A percentile compares a stretch with the other conserved stretches of the same genome.
Evolutionary conservation across 768 basidiomycete genomes (phyloP).

Genomic region (Amanita thiersii): DNA sequence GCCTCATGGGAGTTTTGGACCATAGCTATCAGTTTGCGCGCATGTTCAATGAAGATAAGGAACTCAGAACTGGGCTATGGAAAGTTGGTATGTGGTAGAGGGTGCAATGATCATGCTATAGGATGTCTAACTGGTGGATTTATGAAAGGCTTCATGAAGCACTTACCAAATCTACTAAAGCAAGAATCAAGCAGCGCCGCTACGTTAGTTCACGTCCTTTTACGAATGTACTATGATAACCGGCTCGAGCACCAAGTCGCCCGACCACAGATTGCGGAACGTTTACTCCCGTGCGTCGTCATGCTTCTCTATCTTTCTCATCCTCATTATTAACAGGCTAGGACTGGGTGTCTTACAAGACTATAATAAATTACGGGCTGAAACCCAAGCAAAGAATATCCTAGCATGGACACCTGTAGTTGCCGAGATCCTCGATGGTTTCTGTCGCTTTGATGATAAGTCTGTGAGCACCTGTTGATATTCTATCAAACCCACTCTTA

Average conservation of each 20-base stretch:
- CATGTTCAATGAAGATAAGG: constrained; percentile 97
- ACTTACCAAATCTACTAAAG: constrained; percentile 93
- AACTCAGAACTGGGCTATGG: constrained; percentile 93
- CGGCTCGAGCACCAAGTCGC: constrained; percentile 83
- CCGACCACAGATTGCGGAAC: constrained; percentile 70
- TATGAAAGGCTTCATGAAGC: constrained; percentile 99
- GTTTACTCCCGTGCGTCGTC: constrained; percentile 57
- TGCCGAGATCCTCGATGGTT: constrained; percentile 88
- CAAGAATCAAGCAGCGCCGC: constrained; percentile 97
- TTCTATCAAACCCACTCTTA: constrained; percentile 7
- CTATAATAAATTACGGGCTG: constrained; percentile 81
- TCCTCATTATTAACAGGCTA: constrained; percentile 41
- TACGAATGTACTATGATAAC: constrained; percentile 91
- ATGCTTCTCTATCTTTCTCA: not conserved
- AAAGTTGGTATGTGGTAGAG: constrained; percentile 81
- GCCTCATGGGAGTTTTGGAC: constrained; percentile 91
- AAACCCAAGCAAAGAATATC: constrained; percentile 93
- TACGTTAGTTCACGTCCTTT: constrained; percentile 84
- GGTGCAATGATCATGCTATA: not conserved
- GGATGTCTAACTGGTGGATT: not conserved
- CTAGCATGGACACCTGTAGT: constrained; percentile 98
- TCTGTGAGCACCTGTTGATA: constrained; percentile 50
- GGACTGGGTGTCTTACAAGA: constrained; percentile 84
- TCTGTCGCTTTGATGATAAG: constrained; percentile 83
- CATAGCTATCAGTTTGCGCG: constrained; percentile 98